Evolutionary conservation across 2,329 filamentous ascomycete genomes (phyloP).

Genomic region (Dactylellina haptotyla): DNA sequence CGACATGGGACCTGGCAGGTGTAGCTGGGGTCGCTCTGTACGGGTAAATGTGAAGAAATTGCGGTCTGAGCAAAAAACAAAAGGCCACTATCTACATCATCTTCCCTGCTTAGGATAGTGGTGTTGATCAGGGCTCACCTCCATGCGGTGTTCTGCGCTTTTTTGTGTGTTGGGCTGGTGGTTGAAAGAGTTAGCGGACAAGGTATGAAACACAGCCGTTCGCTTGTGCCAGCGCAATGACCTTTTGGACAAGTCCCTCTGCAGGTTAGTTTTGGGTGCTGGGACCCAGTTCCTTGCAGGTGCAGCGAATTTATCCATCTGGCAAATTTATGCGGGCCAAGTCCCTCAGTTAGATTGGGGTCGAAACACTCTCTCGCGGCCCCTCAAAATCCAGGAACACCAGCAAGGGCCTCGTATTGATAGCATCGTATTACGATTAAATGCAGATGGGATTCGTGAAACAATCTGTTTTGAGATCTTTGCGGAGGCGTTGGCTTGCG

Average conservation of each 20-base stretch:
- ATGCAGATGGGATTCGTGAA: constrained; percentile 37
- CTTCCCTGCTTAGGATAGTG: constrained; percentile 6
- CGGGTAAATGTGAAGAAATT: constrained; percentile 49
- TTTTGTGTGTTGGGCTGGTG: constrained; percentile 32
- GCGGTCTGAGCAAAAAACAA: constrained; percentile 24
- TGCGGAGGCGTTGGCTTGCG: not conserved
- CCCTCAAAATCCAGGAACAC: too few species aligned
- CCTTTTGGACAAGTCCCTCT: not conserved
- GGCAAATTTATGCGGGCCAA: constrained; percentile 52
- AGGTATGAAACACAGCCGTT: constrained; percentile 52
- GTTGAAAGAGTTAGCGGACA: constrained; percentile 4
- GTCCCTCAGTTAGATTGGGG: constrained; percentile 52
- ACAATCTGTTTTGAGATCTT: constrained; percentile 28
- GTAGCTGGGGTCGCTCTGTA: constrained; percentile 21
- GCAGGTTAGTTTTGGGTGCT: constrained; percentile 10
- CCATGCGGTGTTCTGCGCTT: constrained; percentile 9
- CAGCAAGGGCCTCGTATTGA: too few species aligned
- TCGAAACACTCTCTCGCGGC: constrained; percentile 35
- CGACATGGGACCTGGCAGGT: constrained; percentile 22
- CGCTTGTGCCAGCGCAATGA: constrained; percentile 50
- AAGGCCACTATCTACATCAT: constrained; percentile 12
- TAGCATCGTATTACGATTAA: too few species aligned
- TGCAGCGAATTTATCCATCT: constrained; percentile 46
- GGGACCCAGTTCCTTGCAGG: constrained; percentile 43
- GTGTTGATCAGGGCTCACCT: constrained; percentile 22